These are phyloP conservation scores for Miscanthus lutarioriparius DNA, from an alignment of 176 grass and related monocot species.

Conservation along the genomic window DNA sequence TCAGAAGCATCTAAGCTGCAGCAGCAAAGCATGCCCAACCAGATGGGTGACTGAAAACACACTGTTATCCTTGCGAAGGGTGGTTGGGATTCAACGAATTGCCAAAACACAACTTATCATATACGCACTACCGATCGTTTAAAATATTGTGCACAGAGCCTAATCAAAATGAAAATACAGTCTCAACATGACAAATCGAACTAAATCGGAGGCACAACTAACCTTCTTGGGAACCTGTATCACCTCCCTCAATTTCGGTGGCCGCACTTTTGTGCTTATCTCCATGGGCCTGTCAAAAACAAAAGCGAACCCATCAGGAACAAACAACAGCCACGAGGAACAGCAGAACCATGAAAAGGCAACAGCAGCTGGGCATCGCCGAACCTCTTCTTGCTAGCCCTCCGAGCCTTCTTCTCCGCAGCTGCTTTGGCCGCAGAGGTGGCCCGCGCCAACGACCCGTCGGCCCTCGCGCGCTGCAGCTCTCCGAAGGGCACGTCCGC, in stretches of 20 bases:
- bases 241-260: constrained; percentile 68
- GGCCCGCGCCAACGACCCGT: constrained; percentile 54
- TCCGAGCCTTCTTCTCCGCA: constrained; percentile 50
- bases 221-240: constrained; percentile 93
- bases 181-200: not conserved
- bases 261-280: constrained; percentile 76
- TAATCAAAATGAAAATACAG: not conserved
- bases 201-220: not conserved
- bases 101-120: not conserved
- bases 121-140: too few relatives aligned
- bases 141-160: too few relatives aligned
- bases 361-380: not conserved
- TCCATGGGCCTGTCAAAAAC: constrained; percentile 75
- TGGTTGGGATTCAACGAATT: not conserved
- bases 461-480: constrained; percentile 67
- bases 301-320: constrained; percentile 11
- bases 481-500: constrained; percentile 87
- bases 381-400: constrained; percentile 90
- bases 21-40: not conserved
- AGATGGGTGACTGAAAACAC: not conserved
- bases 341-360: not conserved
- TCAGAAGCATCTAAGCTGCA: not conserved
- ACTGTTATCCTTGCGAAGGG: not conserved
- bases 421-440: constrained; percentile 18
- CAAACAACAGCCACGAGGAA: not conserved